Evolutionary conservation across 129 eudicot genomes (phyloP), one percentile per base, ranked within the genome.

Genomic region (Gnaphalium uliginosum): DNA sequence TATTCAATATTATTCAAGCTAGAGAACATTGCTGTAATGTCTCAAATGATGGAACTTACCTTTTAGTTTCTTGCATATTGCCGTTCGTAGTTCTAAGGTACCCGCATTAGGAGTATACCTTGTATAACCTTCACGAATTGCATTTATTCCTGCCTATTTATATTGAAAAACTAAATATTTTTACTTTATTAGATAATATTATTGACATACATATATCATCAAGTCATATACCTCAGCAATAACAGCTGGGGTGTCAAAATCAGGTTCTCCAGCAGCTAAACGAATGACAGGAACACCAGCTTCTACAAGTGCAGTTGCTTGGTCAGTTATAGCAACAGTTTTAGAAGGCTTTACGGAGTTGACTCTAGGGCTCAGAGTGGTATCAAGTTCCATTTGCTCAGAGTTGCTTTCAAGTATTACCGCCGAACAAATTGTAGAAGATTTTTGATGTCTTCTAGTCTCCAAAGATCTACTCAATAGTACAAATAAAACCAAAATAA

Each of bases 61-160:
- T 80, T 90, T 87, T 46, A 93, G 68, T 77, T 93, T 90, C 62
- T 90, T 86, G 69, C 98, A 88, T 69, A 93, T 93, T 24, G 98
- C 98, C 1, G 90, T 73, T 4, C 98, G 89, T 78, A 93, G 82
- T 75, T 93, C 97, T 39, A 85, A 59, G 33, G 98, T 93, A 57
- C 98, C 98, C 22, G 97, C 97, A 87, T 93, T 93, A 61, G 98
- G 98, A 77, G 98, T 85, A 72, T 93, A 93, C 78, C 98, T 85
- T 32, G 98, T 93, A 81, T 81, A 81, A 57, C 98, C 98, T 65
- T 93, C 96, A 76, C 93, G 93, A 51, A 93, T 90, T 70, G 98
- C 98, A 72, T 83, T 88, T 6, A 86, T 84, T 70, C 97, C 98
- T 70, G 97, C 97, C 98, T 93, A 79, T 65, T 71, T 32, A 62